Conservation (phyloP, 192 early-diverging fungal genomes). For the Tieghemiomyces parasiticus region DNA sequence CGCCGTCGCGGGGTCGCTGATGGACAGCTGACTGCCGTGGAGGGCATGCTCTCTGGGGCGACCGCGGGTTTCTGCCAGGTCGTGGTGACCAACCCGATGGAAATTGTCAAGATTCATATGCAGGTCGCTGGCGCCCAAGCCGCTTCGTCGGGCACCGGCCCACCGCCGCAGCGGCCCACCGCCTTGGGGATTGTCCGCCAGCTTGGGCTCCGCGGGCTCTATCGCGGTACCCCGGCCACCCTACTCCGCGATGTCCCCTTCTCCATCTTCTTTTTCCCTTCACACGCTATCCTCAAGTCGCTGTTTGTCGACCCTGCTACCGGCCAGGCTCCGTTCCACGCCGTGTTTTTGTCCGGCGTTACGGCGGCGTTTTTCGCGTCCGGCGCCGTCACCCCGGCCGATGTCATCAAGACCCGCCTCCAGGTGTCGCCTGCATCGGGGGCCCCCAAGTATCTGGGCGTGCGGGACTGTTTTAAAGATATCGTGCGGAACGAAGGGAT, state of each 20-base stretch:
- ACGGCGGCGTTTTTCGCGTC: conserved; percentile 26
- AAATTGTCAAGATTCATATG: conserved; percentile 39
- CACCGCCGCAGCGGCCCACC: conserved; percentile 15
- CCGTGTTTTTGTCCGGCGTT: conserved; percentile 36
- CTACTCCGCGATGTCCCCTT: conserved; percentile 33
- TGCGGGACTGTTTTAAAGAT: conserved; percentile 32
- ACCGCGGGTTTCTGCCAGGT: conserved; percentile 38
- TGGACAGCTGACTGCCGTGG: conserved; percentile 21
- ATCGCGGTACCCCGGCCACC: conserved; percentile 27
- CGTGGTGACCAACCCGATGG: conserved; percentile 42
- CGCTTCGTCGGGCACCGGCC: conserved; percentile 5
- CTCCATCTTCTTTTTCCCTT: conserved; percentile 37
- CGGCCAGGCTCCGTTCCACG: conserved; percentile 28
- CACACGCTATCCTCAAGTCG: conserved; percentile 25
- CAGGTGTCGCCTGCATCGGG: no score
- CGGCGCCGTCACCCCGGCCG: conserved; percentile 26
- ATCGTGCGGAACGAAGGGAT: conserved; percentile 33
- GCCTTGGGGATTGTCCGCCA: conserved; percentile 23
- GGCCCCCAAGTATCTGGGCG: conserved; percentile 17
- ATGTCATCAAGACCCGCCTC: conserved; percentile 36
- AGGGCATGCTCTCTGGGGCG: conserved; percentile 34
- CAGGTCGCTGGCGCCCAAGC: no score
- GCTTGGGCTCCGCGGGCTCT: conserved; percentile 29
- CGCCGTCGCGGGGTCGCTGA: conserved; percentile 10
- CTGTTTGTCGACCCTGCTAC: conserved; percentile 16